These are phyloP conservation scores for Diaporthe destruens DNA, from an alignment of 2,329 filamentous ascomycete genomes.

Conservation along the genomic window DNA sequence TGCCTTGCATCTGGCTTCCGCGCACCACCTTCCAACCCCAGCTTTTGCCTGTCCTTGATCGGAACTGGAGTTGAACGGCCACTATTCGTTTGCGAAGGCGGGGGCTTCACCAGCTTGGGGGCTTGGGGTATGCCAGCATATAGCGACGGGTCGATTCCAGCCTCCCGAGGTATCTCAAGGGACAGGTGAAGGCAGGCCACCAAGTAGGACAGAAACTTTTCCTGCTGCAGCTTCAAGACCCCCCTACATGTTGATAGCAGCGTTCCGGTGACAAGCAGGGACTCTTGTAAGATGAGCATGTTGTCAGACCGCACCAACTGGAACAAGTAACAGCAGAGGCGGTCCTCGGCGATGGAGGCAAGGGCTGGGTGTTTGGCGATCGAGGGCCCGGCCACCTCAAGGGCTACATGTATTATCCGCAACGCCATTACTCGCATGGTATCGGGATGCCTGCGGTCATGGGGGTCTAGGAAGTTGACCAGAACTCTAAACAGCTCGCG, in stretches of 20 bases:
- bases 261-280: slow-evolving; percentile 90
- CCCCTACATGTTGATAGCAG: slow-evolving; percentile 89
- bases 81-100: slow-evolving; percentile 78
- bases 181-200: slow-evolving; percentile 93
- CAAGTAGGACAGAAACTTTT: slow-evolving; percentile 93
- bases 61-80: slow-evolving; percentile 91
- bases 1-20: slow-evolving; percentile 95
- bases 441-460: slow-evolving; percentile 92
- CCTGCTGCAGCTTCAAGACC: slow-evolving; percentile 94
- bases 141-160: slow-evolving; percentile 88
- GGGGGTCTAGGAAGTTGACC: slow-evolving; percentile 92
- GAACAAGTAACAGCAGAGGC: slow-evolving; percentile 93
- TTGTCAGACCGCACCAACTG: slow-evolving; percentile 97
- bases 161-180: slow-evolving; percentile 93
- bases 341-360: slow-evolving; percentile 89
- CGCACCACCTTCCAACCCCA: slow-evolving; percentile 91
- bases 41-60: slow-evolving; percentile 90
- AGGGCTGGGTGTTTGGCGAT: slow-evolving; percentile 93
- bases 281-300: slow-evolving; percentile 93
- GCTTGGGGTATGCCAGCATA: slow-evolving; percentile 95
- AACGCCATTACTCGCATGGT: slow-evolving; percentile 97
- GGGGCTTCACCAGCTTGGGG: slow-evolving; percentile 86
- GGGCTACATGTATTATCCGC: slow-evolving; percentile 94
- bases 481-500: slow-evolving; percentile 93
- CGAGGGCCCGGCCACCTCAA: slow-evolving; percentile 95